phyloP scores from a whole-genome alignment of 2,329 filamentous ascomycete species.

The Monilinia fructigena region DNA sequence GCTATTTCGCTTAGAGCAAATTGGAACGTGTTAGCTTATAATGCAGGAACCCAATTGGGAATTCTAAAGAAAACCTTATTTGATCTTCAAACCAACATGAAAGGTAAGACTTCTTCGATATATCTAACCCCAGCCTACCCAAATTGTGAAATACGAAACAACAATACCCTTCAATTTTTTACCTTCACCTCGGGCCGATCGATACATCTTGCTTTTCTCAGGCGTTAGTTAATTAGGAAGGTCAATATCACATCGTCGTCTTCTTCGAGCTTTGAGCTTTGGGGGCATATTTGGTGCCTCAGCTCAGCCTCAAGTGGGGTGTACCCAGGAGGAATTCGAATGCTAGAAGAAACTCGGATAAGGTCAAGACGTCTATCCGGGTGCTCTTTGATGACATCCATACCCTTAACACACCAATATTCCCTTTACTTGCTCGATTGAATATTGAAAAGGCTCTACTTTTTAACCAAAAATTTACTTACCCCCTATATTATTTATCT shows the following conservation, averaged over 20 bases:
- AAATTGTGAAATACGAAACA: neutral
- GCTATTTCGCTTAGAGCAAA: no score
- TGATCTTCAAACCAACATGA: neutral
- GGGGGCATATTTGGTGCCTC: neutral
- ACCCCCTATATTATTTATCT: neutral
- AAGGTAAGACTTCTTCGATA: neutral
- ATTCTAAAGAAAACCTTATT: neutral
- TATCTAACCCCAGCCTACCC: no score
- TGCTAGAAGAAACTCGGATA: neutral
- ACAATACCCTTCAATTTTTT: neutral
- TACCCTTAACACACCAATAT: neutral
- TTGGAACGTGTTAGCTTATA: neutral
- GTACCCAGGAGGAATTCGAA: neutral
- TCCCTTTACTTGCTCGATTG: neutral
- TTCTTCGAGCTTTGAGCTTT: neutral
- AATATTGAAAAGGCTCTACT: neutral
- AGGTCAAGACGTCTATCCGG: slow-evolving; percentile 2
- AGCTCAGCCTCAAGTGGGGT: slow-evolving; percentile 2
- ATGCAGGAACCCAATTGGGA: neutral
- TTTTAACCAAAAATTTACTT: neutral
- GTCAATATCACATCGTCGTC: neutral
- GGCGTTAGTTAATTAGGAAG: neutral
- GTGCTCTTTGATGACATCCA: neutral
- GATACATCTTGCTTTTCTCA: neutral
- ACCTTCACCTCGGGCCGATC: neutral